A percentile compares a stretch with the other conserved stretches of the same genome.
phyloP scores from a whole-genome alignment of 495 filamentous ascomycete species.

The Lophium mytilinum region DNA sequence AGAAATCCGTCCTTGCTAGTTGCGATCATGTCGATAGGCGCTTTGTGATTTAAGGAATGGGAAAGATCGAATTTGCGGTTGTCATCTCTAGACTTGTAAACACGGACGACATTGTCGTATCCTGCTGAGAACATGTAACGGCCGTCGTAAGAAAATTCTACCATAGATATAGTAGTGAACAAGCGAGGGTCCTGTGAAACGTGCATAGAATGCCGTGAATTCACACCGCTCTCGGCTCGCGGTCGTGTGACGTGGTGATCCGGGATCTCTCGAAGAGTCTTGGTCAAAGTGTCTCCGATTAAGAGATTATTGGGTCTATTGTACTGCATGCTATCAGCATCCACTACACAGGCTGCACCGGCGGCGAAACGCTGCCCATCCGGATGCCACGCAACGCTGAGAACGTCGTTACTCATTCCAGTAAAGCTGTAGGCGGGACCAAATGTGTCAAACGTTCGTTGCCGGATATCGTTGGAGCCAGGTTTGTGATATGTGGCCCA shows the following conservation, averaged over 20 bases:
- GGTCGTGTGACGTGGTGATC: conserved; percentile 56
- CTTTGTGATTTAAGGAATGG: conserved; percentile 54
- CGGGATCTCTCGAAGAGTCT: conserved; percentile 54
- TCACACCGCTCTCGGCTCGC: conserved; percentile 37
- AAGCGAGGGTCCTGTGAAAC: conserved; percentile 60
- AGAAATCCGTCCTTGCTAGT: conserved; percentile 36
- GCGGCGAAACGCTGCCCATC: conserved; percentile 37
- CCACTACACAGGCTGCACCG: conserved; percentile 67
- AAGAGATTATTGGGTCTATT: conserved; percentile 73
- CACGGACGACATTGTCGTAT: conserved; percentile 70
- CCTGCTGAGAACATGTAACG: conserved; percentile 64
- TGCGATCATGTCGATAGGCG: conserved; percentile 64
- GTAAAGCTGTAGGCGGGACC: conserved; percentile 26
- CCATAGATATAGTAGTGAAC: conserved; percentile 68
- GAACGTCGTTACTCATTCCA: conserved; percentile 49
- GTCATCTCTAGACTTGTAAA: conserved; percentile 52
- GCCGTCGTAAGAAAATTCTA: conserved; percentile 56
- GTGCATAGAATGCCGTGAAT: conserved; percentile 48
- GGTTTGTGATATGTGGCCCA: conserved; percentile 5
- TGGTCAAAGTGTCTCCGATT: conserved; percentile 52
- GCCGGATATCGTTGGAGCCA: conserved; percentile 21
- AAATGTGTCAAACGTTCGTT: conserved; percentile 23
- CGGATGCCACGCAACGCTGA: conserved; percentile 48
- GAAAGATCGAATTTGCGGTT: conserved; percentile 32
- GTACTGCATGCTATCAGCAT: conserved; percentile 73